Conservation (phyloP, 306 rosid genomes). For the Crotalaria pallida region DNA sequence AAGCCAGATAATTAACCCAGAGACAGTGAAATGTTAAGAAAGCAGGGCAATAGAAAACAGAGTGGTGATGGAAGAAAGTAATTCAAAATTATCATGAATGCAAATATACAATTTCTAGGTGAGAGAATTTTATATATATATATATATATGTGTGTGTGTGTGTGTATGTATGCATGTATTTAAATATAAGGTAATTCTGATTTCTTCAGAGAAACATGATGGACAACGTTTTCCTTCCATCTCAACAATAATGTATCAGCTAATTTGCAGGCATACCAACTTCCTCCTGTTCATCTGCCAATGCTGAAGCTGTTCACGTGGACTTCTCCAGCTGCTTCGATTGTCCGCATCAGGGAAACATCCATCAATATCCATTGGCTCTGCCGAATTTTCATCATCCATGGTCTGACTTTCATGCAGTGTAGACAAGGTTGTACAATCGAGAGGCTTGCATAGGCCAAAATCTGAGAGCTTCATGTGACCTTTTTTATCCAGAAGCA, state of each 20-base stretch:
- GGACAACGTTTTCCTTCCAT: neutral
- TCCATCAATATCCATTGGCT: slow-evolving; percentile 76
- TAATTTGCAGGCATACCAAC: slow-evolving; percentile 61
- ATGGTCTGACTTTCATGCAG: slow-evolving; percentile 83
- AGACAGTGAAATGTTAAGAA: slow-evolving; percentile 3
- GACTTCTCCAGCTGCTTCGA: slow-evolving; percentile 85
- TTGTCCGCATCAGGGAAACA: slow-evolving; percentile 58
- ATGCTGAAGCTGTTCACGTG: slow-evolving; percentile 88
- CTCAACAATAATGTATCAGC: slow-evolving; percentile 7
- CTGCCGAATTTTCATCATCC: slow-evolving; percentile 73
- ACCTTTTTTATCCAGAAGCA: slow-evolving; percentile 85
- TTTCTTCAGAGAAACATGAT: neutral
- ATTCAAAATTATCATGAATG: neutral
- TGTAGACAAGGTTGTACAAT: slow-evolving; percentile 78
- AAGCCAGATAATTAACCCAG: slow-evolving; percentile 12
- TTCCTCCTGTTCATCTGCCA: slow-evolving; percentile 99
- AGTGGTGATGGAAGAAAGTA: neutral
- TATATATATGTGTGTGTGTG: too few species aligned
- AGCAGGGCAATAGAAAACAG: neutral
- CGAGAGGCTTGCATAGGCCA: slow-evolving; percentile 97
- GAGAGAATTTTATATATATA: too few species aligned
- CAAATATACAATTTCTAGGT: neutral
- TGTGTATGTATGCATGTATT: too few species aligned
- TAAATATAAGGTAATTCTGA: neutral
- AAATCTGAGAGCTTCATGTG: slow-evolving; percentile 99